A percentile compares a stretch with the other conserved stretches of the same genome.
phyloP scores from a whole-genome alignment of 306 rosid species.

The Cicer bijugum region DNA sequence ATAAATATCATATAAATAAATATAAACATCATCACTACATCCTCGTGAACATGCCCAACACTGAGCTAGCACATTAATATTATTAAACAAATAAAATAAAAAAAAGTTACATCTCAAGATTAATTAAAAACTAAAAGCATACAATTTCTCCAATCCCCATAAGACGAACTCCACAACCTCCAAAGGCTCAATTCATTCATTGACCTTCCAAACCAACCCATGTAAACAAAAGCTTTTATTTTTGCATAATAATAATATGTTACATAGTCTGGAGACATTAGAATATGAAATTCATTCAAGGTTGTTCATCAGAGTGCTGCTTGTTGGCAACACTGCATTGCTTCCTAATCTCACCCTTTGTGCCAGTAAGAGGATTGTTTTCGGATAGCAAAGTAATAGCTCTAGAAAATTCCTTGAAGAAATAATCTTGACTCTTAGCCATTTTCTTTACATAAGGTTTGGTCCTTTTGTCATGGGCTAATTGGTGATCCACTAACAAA shows the following conservation, averaged over 20 bases:
- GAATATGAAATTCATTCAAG: constrained; percentile 1
- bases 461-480: constrained; percentile 86
- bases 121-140: constrained; percentile 43
- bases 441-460: constrained; percentile 92
- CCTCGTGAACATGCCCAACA: constrained; percentile 37
- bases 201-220: constrained; percentile 11
- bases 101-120: constrained; percentile 33
- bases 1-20: constrained; percentile 21
- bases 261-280: not conserved
- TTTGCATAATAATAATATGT: constrained; percentile 40
- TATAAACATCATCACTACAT: constrained; percentile 41
- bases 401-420: constrained; percentile 81
- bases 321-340: constrained; percentile 90
- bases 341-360: constrained; percentile 86
- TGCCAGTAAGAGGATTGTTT: constrained; percentile 93
- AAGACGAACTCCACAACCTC: constrained; percentile 24
- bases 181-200: not conserved
- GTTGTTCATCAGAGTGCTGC: constrained; percentile 49
- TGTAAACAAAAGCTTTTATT: constrained; percentile 42
- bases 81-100: constrained; percentile 9
- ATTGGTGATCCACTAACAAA: constrained; percentile 78
- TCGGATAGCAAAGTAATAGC: constrained; percentile 86
- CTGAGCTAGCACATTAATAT: constrained; percentile 36
- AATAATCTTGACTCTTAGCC: constrained; percentile 93
- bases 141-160: constrained; percentile 23